phyloP scores from a whole-genome alignment of 108 stramenopile species.

The Cyclotella choctawhatcheeana region DNA sequence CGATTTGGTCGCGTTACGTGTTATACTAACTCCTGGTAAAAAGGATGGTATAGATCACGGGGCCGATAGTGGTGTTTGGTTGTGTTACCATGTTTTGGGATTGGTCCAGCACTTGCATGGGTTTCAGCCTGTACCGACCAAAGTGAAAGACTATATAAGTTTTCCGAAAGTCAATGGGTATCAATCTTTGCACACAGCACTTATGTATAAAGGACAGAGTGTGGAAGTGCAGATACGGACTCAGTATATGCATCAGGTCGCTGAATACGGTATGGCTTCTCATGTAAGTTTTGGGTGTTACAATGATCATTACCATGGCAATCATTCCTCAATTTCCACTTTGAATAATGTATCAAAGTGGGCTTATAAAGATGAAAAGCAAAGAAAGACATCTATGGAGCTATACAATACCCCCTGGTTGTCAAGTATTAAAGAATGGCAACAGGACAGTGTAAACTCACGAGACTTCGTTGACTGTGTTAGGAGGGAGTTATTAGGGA shows the following conservation, averaged over 20 bases:
- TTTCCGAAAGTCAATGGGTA: slow-evolving; percentile 96
- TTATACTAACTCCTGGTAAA: slow-evolving; percentile 77
- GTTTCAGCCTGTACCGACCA: slow-evolving; percentile 89
- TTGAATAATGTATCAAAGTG: too few species aligned
- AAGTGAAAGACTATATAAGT: slow-evolving; percentile 94
- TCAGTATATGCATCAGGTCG: slow-evolving; percentile 91
- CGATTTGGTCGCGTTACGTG: slow-evolving; percentile 93
- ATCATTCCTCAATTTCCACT: too few species aligned
- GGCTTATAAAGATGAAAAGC: slow-evolving; percentile 79
- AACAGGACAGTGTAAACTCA: slow-evolving; percentile 75
- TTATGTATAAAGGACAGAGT: slow-evolving; percentile 86
- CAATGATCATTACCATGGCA: too few species aligned
- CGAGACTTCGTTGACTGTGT: slow-evolving; percentile 91
- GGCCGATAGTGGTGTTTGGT: slow-evolving; percentile 81
- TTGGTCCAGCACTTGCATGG: slow-evolving; percentile 89
- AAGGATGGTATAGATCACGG: slow-evolving; percentile 43
- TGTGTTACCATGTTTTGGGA: slow-evolving; percentile 95
- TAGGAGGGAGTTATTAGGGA: slow-evolving; percentile 83
- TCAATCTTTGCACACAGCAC: slow-evolving; percentile 90
- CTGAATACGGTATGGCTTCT: slow-evolving; percentile 94
- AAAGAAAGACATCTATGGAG: slow-evolving; percentile 44
- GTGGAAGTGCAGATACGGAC: slow-evolving; percentile 97
- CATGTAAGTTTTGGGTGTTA: too few species aligned
- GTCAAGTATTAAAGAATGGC: slow-evolving; percentile 91
- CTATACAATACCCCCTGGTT: slow-evolving; percentile 90